phyloP scores from a whole-genome alignment of 192 early-diverging fungal species.

The Linnemannia schmuckeri region DNA sequence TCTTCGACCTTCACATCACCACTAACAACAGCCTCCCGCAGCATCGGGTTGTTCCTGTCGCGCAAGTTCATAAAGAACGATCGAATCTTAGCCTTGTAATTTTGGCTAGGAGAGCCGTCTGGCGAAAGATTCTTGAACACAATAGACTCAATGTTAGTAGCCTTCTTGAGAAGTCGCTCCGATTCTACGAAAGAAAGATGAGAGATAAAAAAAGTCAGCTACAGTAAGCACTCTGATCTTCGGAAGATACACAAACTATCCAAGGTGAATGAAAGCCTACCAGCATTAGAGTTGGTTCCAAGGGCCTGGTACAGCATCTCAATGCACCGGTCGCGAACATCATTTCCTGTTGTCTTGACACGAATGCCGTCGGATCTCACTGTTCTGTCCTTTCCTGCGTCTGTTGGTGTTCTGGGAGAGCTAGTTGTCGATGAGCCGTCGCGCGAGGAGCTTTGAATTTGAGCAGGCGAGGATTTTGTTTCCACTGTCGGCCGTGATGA shows the following conservation, averaged over 20 bases:
- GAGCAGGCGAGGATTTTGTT: conserved; percentile 32
- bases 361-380: conserved; percentile 69
- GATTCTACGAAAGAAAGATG: conserved; percentile 53
- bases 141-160: conserved; percentile 71
- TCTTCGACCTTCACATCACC: conserved; percentile 74
- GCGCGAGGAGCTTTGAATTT: conserved; percentile 16
- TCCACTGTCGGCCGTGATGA: conserved; percentile 28
- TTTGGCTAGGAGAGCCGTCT: conserved; percentile 56
- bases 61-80: conserved; percentile 84
- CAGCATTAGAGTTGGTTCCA: conserved; percentile 65
- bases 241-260: neutral
- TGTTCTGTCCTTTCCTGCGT: conserved; percentile 66
- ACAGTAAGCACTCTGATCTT: neutral
- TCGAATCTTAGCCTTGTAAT: conserved; percentile 83
- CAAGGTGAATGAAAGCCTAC: conserved; percentile 39
- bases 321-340: conserved; percentile 80
- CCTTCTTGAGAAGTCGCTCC: conserved; percentile 65
- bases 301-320: conserved; percentile 88
- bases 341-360: conserved; percentile 68
- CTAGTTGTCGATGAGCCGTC: conserved; percentile 33
- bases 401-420: conserved; percentile 58
- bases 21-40: conserved; percentile 76
- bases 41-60: conserved; percentile 81
- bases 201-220: conserved; percentile 2
- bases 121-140: conserved; percentile 68